Evolutionary conservation across 352 stramenopile genomes (phyloP).

Genomic region (Globisporangium cystogenes): DNA sequence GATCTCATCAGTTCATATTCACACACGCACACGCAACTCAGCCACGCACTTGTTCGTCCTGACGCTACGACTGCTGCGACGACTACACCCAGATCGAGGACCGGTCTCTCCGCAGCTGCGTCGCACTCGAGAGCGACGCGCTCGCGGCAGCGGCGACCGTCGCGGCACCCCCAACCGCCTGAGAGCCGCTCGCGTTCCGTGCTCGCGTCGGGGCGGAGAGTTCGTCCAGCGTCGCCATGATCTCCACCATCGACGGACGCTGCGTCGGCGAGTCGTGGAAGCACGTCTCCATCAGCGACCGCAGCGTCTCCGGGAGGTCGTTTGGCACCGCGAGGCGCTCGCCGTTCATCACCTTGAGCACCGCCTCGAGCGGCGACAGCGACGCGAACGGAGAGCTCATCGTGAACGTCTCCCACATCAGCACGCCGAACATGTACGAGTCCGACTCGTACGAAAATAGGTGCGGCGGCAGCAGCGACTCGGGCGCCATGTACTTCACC

Average conservation of each 20-base stretch:
- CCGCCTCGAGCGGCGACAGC: constrained; percentile 53
- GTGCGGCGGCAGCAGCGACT: constrained; percentile 71
- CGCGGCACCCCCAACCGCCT: neutral
- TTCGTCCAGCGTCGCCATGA: constrained; percentile 38
- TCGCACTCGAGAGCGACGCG: constrained; percentile 9
- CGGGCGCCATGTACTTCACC: constrained; percentile 82
- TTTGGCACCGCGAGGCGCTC: constrained; percentile 46
- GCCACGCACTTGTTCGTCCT: neutral
- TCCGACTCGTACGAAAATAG: constrained; percentile 75
- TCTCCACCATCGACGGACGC: constrained; percentile 65
- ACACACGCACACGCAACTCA: neutral
- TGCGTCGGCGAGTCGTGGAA: constrained; percentile 60
- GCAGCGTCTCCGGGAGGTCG: constrained; percentile 38
- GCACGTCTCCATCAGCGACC: constrained; percentile 57
- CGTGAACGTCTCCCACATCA: constrained; percentile 81
- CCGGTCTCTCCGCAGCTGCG: constrained; percentile 3
- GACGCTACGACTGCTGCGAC: neutral
- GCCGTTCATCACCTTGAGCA: constrained; percentile 54
- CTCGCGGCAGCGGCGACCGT: constrained; percentile 4
- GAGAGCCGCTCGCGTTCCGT: neutral
- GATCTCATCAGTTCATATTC: neutral
- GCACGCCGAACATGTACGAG: constrained; percentile 79
- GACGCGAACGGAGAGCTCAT: constrained; percentile 42
- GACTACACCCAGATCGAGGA: constrained; percentile 23
- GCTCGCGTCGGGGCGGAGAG: constrained; percentile 9